These are phyloP conservation scores for Barnettozyma pratensis DNA, from an alignment of 805 yeast species.

Conservation along the genomic window DNA sequence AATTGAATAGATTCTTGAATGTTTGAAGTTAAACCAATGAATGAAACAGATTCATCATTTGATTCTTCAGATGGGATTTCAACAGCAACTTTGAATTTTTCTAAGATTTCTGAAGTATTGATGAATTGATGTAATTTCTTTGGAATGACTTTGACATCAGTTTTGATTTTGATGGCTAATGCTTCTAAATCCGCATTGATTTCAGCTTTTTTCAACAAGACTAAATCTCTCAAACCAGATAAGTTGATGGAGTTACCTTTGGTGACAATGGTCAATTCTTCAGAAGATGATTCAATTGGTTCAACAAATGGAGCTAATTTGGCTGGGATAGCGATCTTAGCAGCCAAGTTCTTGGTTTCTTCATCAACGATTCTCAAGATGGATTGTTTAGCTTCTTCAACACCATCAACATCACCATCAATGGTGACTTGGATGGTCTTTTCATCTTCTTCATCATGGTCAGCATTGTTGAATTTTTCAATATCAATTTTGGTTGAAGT, in stretches of 20 bases:
- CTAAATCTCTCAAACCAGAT: conserved; percentile 69
- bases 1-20: conserved; percentile 56
- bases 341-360: conserved; percentile 55
- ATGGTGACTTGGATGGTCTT: conserved; percentile 52
- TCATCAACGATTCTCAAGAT: conserved; percentile 72
- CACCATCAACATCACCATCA: conserved; percentile 84
- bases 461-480: conserved; percentile 38
- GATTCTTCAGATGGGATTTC: conserved; percentile 42
- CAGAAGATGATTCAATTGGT: conserved; percentile 27
- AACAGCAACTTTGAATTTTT: conserved; percentile 52
- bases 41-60: conserved; percentile 43
- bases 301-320: conserved; percentile 29
- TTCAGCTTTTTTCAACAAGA: conserved; percentile 46
- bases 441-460: conserved; percentile 54
- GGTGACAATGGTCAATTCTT: conserved; percentile 26
- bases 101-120: conserved; percentile 47
- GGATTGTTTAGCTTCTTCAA: conserved; percentile 62
- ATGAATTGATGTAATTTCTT: conserved; percentile 64
- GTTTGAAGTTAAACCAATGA: conserved; percentile 58
- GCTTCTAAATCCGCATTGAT: conserved; percentile 41
- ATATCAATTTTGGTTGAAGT: conserved; percentile 71
- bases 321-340: conserved; percentile 40
- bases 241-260: conserved; percentile 43
- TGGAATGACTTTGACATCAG: conserved; percentile 62
- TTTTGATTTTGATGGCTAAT: conserved; percentile 40